A percentile compares a stretch with the other conserved stretches of the same genome.
phyloP scores from a whole-genome alignment of 2,329 filamentous ascomycete genomes.

The Ustulina deusta region DNA sequence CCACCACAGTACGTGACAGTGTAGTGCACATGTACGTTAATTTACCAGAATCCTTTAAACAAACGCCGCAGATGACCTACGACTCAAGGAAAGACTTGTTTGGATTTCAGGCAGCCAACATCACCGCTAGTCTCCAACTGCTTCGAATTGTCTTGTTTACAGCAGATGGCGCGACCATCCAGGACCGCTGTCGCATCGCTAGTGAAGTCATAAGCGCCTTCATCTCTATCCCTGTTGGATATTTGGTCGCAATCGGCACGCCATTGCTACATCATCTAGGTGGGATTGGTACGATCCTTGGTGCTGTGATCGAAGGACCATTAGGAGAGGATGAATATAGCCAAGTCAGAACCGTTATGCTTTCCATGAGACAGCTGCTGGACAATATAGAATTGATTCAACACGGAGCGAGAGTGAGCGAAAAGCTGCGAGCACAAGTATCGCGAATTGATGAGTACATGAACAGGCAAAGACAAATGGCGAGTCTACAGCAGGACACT shows the following conservation, averaged over 20 bases:
- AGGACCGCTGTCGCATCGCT: constrained; percentile 28
- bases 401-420: constrained; percentile 23
- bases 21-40: constrained; percentile 20
- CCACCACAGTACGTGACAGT: constrained; percentile 6
- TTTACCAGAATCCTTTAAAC: constrained; percentile 25
- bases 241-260: constrained; percentile 29
- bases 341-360: constrained; percentile 28
- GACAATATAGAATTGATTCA: constrained; percentile 25
- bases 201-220: constrained; percentile 28
- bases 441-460: constrained; percentile 29
- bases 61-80: constrained; percentile 25
- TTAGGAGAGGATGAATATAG: constrained; percentile 24
- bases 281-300: constrained; percentile 25
- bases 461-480: constrained; percentile 18
- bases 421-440: constrained; percentile 21
- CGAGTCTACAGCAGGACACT: constrained; percentile 8
- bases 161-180: constrained; percentile 23
- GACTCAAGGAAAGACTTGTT: constrained; percentile 28
- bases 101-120: constrained; percentile 31
- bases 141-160: constrained; percentile 26
- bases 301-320: constrained; percentile 24
- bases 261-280: constrained; percentile 29
- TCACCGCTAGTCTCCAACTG: constrained; percentile 23
- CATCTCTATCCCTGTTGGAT: constrained; percentile 21
- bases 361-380: constrained; percentile 26